Percentiles rank a stretch among this genome's conserved stretches.
phyloP scores from a whole-genome alignment of 495 filamentous ascomycete genomes.

The Neurospora sp. region DNA sequence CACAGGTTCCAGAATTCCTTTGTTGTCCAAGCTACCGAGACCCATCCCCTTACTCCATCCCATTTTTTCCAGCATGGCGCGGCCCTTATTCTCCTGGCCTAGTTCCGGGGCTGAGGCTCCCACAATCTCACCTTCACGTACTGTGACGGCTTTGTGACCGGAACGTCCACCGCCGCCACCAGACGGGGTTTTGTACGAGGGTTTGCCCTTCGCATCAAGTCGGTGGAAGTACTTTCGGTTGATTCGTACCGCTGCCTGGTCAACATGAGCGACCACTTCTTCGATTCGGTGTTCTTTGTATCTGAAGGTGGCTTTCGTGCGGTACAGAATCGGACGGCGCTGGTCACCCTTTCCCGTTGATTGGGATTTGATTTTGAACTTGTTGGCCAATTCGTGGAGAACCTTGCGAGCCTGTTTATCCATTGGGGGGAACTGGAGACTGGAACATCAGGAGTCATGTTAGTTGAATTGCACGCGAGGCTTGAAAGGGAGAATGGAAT shows the following conservation, averaged over 20 bases:
- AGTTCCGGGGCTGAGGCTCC: constrained; percentile 78
- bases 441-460: constrained; percentile 21
- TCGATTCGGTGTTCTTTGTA: constrained; percentile 39
- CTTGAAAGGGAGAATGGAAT: background rate
- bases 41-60: constrained; percentile 86
- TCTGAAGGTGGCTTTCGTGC: constrained; percentile 51
- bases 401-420: constrained; percentile 61
- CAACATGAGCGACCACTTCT: constrained; percentile 24
- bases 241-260: constrained; percentile 29
- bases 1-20: constrained; percentile 80
- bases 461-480: constrained; percentile 4
- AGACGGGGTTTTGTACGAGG: constrained; percentile 8
- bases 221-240: constrained; percentile 38
- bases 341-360: constrained; percentile 64
- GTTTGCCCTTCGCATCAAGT: constrained; percentile 31
- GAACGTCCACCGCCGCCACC: constrained; percentile 16
- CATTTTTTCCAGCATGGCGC: constrained; percentile 94
- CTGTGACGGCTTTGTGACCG: constrained; percentile 36
- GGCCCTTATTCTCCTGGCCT: constrained; percentile 70
- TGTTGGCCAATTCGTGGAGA: constrained; percentile 64
- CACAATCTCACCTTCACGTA: constrained; percentile 83
- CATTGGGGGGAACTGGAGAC: constrained; percentile 76
- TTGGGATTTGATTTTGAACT: constrained; percentile 69
- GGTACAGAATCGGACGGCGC: constrained; percentile 69
- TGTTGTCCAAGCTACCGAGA: constrained; percentile 73